phyloP scores from a whole-genome alignment of 345 rosid species.

The Mangifera indica region DNA sequence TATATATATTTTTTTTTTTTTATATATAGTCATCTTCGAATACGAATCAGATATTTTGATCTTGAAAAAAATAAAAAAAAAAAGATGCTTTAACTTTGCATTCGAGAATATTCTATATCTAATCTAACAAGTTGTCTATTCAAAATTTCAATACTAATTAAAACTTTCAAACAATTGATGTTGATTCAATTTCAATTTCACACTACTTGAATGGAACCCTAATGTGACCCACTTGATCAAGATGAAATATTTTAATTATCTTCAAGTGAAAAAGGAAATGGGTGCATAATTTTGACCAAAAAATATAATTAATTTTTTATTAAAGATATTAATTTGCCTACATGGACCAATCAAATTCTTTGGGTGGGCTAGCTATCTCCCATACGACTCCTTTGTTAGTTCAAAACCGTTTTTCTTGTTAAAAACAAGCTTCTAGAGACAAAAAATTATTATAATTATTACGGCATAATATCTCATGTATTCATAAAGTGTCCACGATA shows the following conservation, averaged over 20 bases:
- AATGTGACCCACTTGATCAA: constrained; percentile 3
- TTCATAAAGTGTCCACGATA: no score
- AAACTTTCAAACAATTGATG: no score
- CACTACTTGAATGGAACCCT: background rate
- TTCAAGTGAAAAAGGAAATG: background rate
- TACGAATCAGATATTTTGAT: no score
- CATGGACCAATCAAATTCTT: constrained; percentile 19
- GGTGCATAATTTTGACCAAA: background rate
- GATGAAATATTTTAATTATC: background rate
- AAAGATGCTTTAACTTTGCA: no score
- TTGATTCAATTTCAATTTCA: background rate
- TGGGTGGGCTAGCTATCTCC: constrained; percentile 16
- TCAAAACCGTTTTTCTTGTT: no score
- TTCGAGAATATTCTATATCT: background rate
- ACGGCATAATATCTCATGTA: no score
- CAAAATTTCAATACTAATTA: background rate
- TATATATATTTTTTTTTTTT: no score
- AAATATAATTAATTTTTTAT: background rate
- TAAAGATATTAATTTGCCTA: background rate
- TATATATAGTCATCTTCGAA: no score
- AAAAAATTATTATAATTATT: no score
- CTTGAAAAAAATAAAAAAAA: no score
- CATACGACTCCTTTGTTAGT: constrained; percentile 14
- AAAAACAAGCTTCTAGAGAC: no score
- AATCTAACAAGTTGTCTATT: background rate